phyloP scores from a whole-genome alignment of 768 basidiomycete species.

The Tulasnella sp. region DNA sequence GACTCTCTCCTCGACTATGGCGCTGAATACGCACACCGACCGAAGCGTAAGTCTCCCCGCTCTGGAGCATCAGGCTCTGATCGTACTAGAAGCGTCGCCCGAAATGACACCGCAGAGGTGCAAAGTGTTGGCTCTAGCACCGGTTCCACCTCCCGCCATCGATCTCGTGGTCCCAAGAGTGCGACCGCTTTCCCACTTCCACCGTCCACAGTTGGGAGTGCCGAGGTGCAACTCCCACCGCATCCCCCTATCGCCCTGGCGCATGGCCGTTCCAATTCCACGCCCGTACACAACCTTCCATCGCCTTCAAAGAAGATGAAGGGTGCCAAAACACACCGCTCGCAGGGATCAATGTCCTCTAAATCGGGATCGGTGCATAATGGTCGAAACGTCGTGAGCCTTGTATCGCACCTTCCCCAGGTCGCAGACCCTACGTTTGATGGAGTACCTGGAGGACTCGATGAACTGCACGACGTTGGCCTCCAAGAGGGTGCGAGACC shows the following conservation, averaged over 20 bases:
- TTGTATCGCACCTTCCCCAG: not conserved
- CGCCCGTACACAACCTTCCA: not conserved
- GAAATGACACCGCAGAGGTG: not conserved
- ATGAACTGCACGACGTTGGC: not conserved
- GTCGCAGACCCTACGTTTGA: not conserved
- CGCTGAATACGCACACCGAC: not conserved
- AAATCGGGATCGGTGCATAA: not conserved
- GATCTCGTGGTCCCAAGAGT: not conserved
- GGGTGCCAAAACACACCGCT: not conserved
- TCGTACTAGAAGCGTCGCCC: not conserved
- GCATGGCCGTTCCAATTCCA: not conserved
- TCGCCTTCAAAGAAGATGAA: not conserved
- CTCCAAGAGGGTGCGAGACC: not conserved
- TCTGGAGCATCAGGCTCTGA: too few relatives aligned
- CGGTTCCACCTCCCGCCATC: not conserved
- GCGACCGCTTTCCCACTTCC: not conserved
- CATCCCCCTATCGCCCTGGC: not conserved
- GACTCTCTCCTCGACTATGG: not conserved
- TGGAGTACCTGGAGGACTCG: not conserved
- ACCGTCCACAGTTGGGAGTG: not conserved
- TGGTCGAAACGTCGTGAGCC: not conserved
- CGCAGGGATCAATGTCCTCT: not conserved
- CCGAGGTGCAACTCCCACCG: not conserved
- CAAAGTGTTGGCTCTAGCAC: not conserved
- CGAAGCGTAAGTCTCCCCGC: not conserved